These are phyloP conservation scores for Gamsiella multidivaricata DNA, from an alignment of 192 early-diverging fungal genomes.

Conservation along the genomic window DNA sequence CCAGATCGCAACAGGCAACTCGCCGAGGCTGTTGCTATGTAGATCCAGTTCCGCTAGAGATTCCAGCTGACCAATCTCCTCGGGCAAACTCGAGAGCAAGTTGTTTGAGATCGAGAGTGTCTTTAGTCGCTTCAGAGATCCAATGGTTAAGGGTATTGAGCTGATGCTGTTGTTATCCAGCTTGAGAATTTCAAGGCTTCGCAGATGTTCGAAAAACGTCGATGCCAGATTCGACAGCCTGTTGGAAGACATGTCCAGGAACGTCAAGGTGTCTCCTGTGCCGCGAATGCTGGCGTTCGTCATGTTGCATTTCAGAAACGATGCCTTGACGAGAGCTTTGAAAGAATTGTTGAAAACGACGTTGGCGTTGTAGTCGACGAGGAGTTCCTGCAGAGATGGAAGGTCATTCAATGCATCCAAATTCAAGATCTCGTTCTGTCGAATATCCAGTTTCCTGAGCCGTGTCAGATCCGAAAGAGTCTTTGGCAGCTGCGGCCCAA, in stretches of 20 bases:
- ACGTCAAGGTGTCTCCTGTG: slow-evolving; percentile 44
- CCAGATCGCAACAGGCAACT: slow-evolving; percentile 84
- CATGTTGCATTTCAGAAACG: slow-evolving; percentile 75
- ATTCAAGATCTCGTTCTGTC: slow-evolving; percentile 83
- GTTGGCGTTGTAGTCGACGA: slow-evolving; percentile 80
- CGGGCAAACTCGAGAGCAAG: slow-evolving; percentile 71
- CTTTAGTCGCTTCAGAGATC: slow-evolving; percentile 62
- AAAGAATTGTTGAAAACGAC: slow-evolving; percentile 71
- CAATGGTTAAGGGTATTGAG: slow-evolving; percentile 71
- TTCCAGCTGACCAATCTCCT: slow-evolving; percentile 72
- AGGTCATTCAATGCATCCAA: slow-evolving; percentile 66
- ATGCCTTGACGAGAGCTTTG: slow-evolving; percentile 64
- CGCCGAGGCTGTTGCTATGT: slow-evolving; percentile 80
- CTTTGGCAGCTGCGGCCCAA: slow-evolving; percentile 76
- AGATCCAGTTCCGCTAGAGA: slow-evolving; percentile 74
- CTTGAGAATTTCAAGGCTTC: slow-evolving; percentile 65
- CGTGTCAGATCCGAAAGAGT: slow-evolving; percentile 65
- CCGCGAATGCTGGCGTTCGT: slow-evolving; percentile 71
- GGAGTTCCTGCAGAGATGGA: slow-evolving; percentile 68
- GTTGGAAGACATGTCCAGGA: slow-evolving; percentile 72
- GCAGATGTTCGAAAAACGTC: slow-evolving; percentile 68
- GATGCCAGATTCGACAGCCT: slow-evolving; percentile 75
- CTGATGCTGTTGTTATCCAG: slow-evolving; percentile 80
- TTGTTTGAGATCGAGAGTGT: slow-evolving; percentile 77
- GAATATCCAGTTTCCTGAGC: slow-evolving; percentile 81